Conservation (phyloP, 495 filamentous ascomycete genomes). For the Podospora didyma region DNA sequence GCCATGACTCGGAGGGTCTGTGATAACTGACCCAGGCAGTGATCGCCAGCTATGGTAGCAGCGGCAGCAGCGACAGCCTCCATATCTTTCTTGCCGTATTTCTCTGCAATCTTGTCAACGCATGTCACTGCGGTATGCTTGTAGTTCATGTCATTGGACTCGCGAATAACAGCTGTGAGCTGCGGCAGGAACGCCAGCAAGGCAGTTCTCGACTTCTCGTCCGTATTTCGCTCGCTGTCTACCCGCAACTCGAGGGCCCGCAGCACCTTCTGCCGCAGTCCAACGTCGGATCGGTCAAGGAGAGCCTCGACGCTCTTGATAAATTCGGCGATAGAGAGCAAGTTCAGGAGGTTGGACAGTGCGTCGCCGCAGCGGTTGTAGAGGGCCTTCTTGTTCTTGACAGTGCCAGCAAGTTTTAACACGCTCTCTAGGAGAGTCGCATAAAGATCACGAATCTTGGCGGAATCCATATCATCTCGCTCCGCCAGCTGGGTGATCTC, state of each 20-base stretch:
- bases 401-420: slow-evolving; percentile 55
- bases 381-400: slow-evolving; percentile 57
- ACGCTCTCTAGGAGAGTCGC: slow-evolving; percentile 66
- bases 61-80: slow-evolving; percentile 63
- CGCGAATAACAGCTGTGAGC: slow-evolving; percentile 67
- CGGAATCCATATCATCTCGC: slow-evolving; percentile 54
- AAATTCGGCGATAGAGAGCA: slow-evolving; percentile 79
- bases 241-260: slow-evolving; percentile 73
- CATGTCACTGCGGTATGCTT: slow-evolving; percentile 81
- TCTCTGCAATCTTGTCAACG: slow-evolving; percentile 84
- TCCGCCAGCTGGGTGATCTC: slow-evolving; percentile 48
- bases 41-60: slow-evolving; percentile 65
- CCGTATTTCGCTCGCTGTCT: slow-evolving; percentile 59
- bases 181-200: slow-evolving; percentile 75
- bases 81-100: slow-evolving; percentile 83
- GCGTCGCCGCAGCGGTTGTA: slow-evolving; percentile 63
- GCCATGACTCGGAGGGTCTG: slow-evolving; percentile 71
- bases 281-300: slow-evolving; percentile 64
- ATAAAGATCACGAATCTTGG: slow-evolving; percentile 61
- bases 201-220: slow-evolving; percentile 60
- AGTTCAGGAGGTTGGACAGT: slow-evolving; percentile 67
- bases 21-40: slow-evolving; percentile 72
- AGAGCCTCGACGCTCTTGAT: slow-evolving; percentile 77
- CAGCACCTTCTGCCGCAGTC: slow-evolving; percentile 74
- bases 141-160: slow-evolving; percentile 64